Percentiles rank a stretch among this genome's conserved stretches.
phyloP scores from a whole-genome alignment of 75 land plant species.

The Pinus albicaulis region DNA sequence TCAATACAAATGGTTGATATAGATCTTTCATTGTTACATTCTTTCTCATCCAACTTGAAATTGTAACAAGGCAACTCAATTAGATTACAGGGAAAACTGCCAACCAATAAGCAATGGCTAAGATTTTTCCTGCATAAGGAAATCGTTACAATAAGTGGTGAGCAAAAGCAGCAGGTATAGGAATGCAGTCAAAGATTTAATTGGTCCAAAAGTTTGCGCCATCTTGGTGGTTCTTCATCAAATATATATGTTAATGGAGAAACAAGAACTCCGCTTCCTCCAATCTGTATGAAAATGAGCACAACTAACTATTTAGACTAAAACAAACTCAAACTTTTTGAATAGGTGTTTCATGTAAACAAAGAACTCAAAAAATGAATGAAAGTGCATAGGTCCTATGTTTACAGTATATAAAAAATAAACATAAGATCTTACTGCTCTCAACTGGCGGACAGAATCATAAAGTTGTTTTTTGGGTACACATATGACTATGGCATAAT shows the following conservation, averaged over 20 bases:
- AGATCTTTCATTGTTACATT: too few species aligned
- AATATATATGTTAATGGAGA: constrained; percentile 91
- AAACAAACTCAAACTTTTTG: background rate
- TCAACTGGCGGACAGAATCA: constrained; percentile 75
- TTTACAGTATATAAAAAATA: background rate
- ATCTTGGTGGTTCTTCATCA: constrained; percentile 93
- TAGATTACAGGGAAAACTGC: too few species aligned
- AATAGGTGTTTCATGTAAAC: background rate
- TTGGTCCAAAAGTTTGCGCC: constrained; percentile 49
- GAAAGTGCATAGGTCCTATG: background rate
- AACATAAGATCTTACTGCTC: constrained; percentile 51
- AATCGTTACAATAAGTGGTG: too few species aligned
- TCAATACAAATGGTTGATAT: too few species aligned
- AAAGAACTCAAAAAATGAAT: too few species aligned
- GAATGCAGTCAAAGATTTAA: background rate
- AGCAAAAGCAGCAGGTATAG: too few species aligned
- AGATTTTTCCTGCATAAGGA: too few species aligned
- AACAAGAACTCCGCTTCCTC: constrained; percentile 89
- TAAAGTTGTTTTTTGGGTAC: constrained; percentile 83
- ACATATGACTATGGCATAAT: constrained; percentile 85
- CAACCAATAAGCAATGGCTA: too few species aligned
- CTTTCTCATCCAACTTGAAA: too few species aligned
- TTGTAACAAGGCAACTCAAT: too few species aligned
- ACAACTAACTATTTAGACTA: background rate
- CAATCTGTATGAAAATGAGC: constrained; percentile 51